Evolutionary conservation across 2,329 filamentous ascomycete species (phyloP), one percentile per base, ranked within the genome.

Genomic region (Dothistroma septosporum): DNA sequence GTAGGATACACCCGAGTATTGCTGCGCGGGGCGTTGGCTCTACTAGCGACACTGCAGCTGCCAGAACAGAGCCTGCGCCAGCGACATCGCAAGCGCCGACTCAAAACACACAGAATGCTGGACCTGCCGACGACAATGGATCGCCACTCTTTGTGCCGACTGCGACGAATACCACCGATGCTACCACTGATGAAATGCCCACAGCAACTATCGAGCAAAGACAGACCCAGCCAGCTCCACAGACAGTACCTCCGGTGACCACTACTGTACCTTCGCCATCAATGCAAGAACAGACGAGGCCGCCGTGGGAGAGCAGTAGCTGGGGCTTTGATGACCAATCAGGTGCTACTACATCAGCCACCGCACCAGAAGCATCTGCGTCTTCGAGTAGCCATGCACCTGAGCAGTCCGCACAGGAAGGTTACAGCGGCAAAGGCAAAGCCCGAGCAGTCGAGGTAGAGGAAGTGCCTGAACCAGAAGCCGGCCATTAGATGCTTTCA

Each of bases 361-460:
- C 44, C 28, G 22, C 19, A n/a, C 1, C 53, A 4, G 47, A 52
- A 46, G 21, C 31, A 21, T 46, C 49, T 21, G 31, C 35, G 16
- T 32, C 21, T 46, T 28, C 54, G 7, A 52, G 52, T 19, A 35
- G 60, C 22, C 55, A 55, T 31, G 16, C 31, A 21, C 2, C 58
- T 21, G 49, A 48, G 33, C 55, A 55, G 31, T 14, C 58, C 19
- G 46, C 21, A 32, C 41, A 53, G 49, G n/a, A 58, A 14, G 53
- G 58, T 41, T 65, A 67, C 35, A 64, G 60, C 28, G 70, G 66
- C 28, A 74, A 76, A 64, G 72, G 73, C 16, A 76, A 76, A 59
- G 72, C 66, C 6, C 71, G 67, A 53, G 73, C 76, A 22, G 74
- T 75, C 1, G 75, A 76, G 31, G 71, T 79, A 14, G 77, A 79